Conservation (phyloP, 148 eudicot species). For the Suaeda aralocaspica region DNA sequence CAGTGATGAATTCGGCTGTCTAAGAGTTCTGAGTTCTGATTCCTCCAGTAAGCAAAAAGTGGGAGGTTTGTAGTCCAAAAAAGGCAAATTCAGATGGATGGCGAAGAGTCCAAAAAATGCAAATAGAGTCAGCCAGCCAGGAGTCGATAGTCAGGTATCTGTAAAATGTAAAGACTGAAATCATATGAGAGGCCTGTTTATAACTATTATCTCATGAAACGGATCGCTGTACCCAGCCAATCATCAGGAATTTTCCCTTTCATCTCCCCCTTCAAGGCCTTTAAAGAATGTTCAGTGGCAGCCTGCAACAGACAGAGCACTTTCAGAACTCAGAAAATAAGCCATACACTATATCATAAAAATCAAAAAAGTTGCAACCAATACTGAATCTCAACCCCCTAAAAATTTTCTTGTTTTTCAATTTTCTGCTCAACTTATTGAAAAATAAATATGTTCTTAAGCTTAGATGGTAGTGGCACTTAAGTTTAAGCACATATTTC, state of each 20-base stretch:
- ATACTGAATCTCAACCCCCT: not conserved
- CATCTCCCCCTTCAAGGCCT: conserved; percentile 64
- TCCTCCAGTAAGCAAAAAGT: not conserved
- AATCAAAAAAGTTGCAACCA: not conserved
- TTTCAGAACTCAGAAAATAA: not conserved
- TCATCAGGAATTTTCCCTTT: conserved; percentile 49
- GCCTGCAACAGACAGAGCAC: conserved; percentile 44
- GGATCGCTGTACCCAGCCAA: conserved; percentile 85
- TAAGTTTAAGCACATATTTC: not conserved
- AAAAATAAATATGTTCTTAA: not conserved
- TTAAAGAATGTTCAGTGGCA: conserved; percentile 76
- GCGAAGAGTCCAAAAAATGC: no score
- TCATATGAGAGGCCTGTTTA: not conserved
- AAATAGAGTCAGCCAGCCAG: no score
- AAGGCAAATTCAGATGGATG: no score
- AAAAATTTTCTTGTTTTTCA: not conserved
- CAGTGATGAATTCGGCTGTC: no score
- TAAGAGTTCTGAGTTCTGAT: not conserved
- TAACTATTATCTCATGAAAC: conserved; percentile 38
- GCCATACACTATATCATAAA: not conserved
- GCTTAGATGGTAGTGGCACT: not conserved
- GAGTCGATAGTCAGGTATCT: not conserved
- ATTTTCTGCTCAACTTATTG: not conserved
- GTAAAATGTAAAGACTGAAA: no score
- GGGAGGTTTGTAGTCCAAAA: not conserved